These are phyloP conservation scores for Starmera stellimalicola DNA, from an alignment of 1,139 yeast species.

Conservation along the genomic window DNA sequence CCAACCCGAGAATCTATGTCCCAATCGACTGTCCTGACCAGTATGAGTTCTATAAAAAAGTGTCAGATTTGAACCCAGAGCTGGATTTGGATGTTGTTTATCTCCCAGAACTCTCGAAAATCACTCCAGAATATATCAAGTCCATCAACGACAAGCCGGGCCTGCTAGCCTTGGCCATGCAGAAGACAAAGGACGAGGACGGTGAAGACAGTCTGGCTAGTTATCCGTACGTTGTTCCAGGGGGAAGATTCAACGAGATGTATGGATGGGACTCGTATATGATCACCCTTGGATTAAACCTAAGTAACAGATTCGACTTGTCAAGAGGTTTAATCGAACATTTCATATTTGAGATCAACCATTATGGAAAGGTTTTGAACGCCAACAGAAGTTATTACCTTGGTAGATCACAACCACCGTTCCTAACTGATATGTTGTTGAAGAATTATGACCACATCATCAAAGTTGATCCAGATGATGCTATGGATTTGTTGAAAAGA, in stretches of 20 bases:
- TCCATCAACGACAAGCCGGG: conserved; percentile 84
- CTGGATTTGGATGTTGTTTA: conserved; percentile 65
- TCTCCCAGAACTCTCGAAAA: conserved; percentile 45
- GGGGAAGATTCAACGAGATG: conserved; percentile 92
- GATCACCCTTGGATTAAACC: conserved; percentile 76
- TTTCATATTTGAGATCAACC: conserved; percentile 79
- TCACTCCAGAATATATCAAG: conserved; percentile 61
- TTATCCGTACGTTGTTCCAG: conserved; percentile 91
- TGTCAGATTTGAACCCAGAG: conserved; percentile 48
- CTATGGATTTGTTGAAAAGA: conserved; percentile 46
- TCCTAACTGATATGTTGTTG: conserved; percentile 85
- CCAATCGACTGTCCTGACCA: conserved; percentile 68
- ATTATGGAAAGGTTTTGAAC: conserved; percentile 88
- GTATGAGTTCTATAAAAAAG: conserved; percentile 53
- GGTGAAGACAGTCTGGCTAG: conserved; percentile 45
- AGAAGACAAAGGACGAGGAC: conserved; percentile 36
- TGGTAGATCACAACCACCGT: conserved; percentile 96
- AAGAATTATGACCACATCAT: conserved; percentile 32
- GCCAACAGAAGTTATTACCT: conserved; percentile 91
- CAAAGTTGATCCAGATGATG: not conserved
- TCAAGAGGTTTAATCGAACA: conserved; percentile 92
- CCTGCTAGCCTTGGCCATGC: conserved; percentile 70
- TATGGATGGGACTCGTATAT: conserved; percentile 99
- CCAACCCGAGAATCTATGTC: conserved; percentile 69
- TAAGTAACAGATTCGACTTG: conserved; percentile 54